Percentiles rank a stretch among this genome's conserved stretches.
These are phyloP conservation scores for Williopsis jadinii DNA, from an alignment of 1,139 yeast species.

Conservation along the genomic window DNA sequence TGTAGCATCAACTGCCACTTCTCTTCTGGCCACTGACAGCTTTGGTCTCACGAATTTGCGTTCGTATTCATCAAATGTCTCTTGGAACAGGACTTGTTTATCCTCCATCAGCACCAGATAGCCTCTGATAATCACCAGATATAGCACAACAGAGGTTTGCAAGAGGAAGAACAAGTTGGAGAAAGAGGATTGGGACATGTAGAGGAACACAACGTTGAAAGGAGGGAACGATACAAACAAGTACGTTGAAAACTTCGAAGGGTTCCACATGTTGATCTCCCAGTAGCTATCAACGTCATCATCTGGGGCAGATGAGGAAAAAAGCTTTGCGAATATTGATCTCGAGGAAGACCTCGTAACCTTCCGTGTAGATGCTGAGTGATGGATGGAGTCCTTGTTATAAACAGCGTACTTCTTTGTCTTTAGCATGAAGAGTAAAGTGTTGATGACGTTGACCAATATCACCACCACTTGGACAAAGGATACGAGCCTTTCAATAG, in stretches of 20 bases:
- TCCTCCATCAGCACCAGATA: conserved; percentile 48
- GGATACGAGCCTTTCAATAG: conserved; percentile 5
- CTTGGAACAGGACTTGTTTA: conserved; percentile 53
- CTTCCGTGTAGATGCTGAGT: conserved; percentile 18
- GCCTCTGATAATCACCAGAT: conserved; percentile 34
- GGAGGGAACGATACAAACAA: conserved; percentile 56
- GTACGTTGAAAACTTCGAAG: conserved; percentile 43
- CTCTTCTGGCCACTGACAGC: conserved; percentile 45
- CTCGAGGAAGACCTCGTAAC: conserved; percentile 7
- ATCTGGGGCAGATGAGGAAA: conserved; percentile 3
- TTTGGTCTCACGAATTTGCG: conserved; percentile 60
- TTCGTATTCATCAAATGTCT: conserved; percentile 58
- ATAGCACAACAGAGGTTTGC: conserved; percentile 33
- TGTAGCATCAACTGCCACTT: conserved; percentile 62
- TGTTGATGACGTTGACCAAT: conserved; percentile 14
- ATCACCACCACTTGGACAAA: conserved; percentile 11
- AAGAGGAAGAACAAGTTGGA: conserved; percentile 32
- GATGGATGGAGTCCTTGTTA: conserved; percentile 20
- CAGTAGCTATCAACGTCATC: conserved; percentile 31
- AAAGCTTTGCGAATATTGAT: not conserved
- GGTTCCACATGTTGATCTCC: conserved; percentile 55
- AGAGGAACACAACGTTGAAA: conserved; percentile 33
- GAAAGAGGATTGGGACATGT: conserved; percentile 32
- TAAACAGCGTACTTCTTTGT: conserved; percentile 18
- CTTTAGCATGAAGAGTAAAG: conserved; percentile 15